Evolutionary conservation across 495 filamentous ascomycete genomes (phyloP).

Genomic region (Trypethelium eluteriae): DNA sequence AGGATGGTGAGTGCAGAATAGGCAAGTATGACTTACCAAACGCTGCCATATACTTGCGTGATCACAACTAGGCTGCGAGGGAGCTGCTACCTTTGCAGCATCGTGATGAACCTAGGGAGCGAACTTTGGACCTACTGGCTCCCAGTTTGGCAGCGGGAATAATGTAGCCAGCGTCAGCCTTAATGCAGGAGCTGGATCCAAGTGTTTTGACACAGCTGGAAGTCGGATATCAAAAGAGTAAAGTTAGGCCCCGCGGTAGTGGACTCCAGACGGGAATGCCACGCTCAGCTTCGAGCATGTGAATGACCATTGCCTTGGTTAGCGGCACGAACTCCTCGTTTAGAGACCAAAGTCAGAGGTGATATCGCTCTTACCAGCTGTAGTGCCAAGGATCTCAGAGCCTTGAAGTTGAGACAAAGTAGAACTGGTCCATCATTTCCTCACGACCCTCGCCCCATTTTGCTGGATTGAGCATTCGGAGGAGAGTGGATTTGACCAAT

Average conservation of each 20-base stretch:
- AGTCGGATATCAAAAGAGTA: not conserved
- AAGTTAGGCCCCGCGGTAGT: not conserved
- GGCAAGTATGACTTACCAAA: constrained; percentile 21
- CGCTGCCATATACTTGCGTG: constrained; percentile 21
- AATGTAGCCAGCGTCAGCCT: too few species aligned
- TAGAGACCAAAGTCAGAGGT: not conserved
- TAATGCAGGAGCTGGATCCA: too few species aligned
- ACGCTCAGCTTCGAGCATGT: not conserved
- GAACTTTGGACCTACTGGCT: too few species aligned
- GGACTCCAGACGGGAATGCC: not conserved
- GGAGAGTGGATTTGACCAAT: not conserved
- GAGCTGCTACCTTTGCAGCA: not conserved
- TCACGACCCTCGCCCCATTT: too few species aligned
- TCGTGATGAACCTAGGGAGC: not conserved
- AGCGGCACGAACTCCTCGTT: not conserved
- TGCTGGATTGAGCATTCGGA: not conserved
- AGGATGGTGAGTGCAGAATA: not conserved
- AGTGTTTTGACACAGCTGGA: too few species aligned
- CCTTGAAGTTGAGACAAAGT: not conserved
- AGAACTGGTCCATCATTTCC: too few species aligned
- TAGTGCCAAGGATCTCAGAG: not conserved
- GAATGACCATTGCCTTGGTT: not conserved
- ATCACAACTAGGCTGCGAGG: not conserved
- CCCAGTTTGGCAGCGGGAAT: too few species aligned
- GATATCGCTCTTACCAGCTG: not conserved